Evolutionary conservation across 2,329 filamentous ascomycete genomes (phyloP).

Genomic region (Nemania diffusa): DNA sequence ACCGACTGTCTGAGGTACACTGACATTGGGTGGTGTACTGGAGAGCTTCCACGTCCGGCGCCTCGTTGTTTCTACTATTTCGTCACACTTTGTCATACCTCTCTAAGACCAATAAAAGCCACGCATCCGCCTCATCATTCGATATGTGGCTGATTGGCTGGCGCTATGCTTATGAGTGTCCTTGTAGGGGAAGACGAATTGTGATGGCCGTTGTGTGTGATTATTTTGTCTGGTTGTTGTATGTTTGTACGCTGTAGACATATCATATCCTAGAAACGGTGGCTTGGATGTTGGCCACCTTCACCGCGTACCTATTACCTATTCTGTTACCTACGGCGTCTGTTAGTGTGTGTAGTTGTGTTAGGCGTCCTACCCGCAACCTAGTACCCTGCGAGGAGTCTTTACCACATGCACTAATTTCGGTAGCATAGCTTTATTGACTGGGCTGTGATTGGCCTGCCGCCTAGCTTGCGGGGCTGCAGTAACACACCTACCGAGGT

Average conservation of each 20-base stretch:
- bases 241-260: conserved; percentile 4
- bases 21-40: background rate
- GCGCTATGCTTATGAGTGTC: conserved; percentile 17
- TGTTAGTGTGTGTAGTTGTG: no score
- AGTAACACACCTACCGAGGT: background rate
- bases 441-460: conserved; percentile 12
- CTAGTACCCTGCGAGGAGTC: conserved; percentile 9
- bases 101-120: conserved; percentile 30
- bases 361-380: no score
- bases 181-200: conserved; percentile 6
- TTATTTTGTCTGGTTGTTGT: background rate
- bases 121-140: conserved; percentile 7
- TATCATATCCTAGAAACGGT: conserved; percentile 14
- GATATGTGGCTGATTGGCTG: conserved; percentile 17
- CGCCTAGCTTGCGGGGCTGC: background rate
- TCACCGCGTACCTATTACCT: background rate
- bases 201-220: background rate
- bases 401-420: conserved; percentile 32
- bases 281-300: background rate
- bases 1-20: background rate
- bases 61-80: background rate
- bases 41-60: background rate
- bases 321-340: background rate
- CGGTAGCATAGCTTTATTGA: conserved; percentile 11
- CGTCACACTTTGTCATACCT: conserved; percentile 9